A percentile compares a stretch with the other conserved stretches of the same genome.
Evolutionary conservation across 2,329 filamentous ascomycete genomes (phyloP).

Genomic region (Phialocephala subalpina): DNA sequence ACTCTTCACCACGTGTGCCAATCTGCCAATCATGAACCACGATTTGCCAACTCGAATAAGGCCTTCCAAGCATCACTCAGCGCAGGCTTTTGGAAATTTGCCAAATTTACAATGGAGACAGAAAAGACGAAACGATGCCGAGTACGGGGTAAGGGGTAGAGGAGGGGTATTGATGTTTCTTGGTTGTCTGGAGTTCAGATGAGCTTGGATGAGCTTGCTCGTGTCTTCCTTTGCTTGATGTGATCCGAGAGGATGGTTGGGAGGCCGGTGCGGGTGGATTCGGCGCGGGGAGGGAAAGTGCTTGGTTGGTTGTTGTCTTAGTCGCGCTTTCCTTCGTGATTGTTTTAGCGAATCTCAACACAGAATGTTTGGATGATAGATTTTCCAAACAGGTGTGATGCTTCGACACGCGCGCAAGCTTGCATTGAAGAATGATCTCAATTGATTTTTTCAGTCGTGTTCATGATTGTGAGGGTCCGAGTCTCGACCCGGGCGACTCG

Average conservation of each 20-base stretch:
- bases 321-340: too few relatives aligned
- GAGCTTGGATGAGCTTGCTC: background rate
- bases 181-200: background rate
- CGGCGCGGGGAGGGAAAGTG: too few relatives aligned
- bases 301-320: too few relatives aligned
- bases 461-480: background rate
- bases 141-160: background rate
- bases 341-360: too few relatives aligned
- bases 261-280: too few relatives aligned
- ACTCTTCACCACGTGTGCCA: too few relatives aligned
- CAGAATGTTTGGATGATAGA: too few relatives aligned
- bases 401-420: too few relatives aligned
- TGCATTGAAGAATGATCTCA: background rate
- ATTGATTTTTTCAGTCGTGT: background rate
- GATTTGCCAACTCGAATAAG: too few relatives aligned
- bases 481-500: background rate
- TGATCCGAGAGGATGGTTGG: background rate
- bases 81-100: background rate
- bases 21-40: too few relatives aligned
- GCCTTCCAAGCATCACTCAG: background rate
- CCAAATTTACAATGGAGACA: background rate
- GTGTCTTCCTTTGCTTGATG: background rate
- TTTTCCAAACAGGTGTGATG: too few relatives aligned
- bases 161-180: background rate
- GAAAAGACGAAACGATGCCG: background rate